Evolutionary conservation across 768 basidiomycete genomes (phyloP).

Genomic region (Boletus pseudo-olivaceus): DNA sequence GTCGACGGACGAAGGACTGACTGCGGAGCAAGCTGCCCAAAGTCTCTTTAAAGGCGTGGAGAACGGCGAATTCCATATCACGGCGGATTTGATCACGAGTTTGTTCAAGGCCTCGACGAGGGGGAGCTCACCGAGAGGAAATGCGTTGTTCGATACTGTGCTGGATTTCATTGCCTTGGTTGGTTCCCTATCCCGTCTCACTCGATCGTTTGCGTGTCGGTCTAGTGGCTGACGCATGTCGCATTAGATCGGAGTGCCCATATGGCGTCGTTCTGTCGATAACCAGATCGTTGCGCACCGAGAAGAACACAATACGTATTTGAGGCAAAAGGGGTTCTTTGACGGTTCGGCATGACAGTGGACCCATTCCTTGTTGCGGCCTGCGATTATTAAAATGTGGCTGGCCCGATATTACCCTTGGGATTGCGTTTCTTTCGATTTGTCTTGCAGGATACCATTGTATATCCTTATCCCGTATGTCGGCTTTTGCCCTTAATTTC

Average conservation of each 20-base stretch:
- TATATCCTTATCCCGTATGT: not conserved
- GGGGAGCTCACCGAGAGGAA: slow-evolving; percentile 58
- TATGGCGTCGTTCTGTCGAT: slow-evolving; percentile 53
- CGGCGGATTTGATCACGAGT: slow-evolving; percentile 62
- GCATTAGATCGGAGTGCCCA: slow-evolving; percentile 45
- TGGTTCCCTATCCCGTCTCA: slow-evolving; percentile 17
- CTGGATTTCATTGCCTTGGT: slow-evolving; percentile 46
- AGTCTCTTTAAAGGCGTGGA: slow-evolving; percentile 66
- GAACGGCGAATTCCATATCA: slow-evolving; percentile 70
- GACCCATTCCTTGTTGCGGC: too few species aligned
- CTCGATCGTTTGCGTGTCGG: not conserved
- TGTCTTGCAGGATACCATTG: not conserved
- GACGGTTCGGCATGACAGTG: not conserved
- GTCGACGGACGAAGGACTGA: slow-evolving; percentile 60
- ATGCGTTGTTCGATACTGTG: slow-evolving; percentile 50
- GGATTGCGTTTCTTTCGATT: too few species aligned
- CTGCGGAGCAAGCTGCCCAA: slow-evolving; percentile 60
- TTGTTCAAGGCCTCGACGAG: slow-evolving; percentile 65
- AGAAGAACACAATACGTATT: slow-evolving; percentile 37
- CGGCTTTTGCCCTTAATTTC: too few species aligned
- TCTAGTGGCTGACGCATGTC: not conserved
- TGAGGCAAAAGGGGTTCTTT: not conserved
- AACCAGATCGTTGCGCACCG: slow-evolving; percentile 43
- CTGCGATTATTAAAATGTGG: too few species aligned
- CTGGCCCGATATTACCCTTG: too few species aligned